A percentile compares a stretch with the other conserved stretches of the same genome.
phyloP scores from a whole-genome alignment of 768 basidiomycete genomes.

The Mycena alexandri region DNA sequence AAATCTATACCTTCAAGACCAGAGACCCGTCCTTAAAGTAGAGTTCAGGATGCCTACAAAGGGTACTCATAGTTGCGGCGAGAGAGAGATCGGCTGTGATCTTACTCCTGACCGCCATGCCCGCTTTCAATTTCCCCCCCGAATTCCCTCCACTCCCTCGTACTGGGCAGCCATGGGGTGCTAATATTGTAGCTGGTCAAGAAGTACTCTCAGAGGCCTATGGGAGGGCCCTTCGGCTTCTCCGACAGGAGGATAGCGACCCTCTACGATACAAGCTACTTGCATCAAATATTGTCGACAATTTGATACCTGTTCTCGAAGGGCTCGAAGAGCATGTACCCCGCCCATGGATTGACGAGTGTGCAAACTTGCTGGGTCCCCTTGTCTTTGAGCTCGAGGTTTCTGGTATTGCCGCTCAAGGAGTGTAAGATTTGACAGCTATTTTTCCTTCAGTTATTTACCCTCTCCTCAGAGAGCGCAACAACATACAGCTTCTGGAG shows the following conservation, averaged over 20 bases:
- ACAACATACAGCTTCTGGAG: no score
- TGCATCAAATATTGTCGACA: conserved; percentile 14
- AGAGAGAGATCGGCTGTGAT: conserved; percentile 1
- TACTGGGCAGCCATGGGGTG: background rate
- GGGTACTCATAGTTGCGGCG: background rate
- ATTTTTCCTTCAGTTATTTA: no score
- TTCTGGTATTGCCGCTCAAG: background rate
- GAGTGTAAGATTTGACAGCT: no score
- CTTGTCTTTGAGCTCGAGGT: conserved; percentile 8
- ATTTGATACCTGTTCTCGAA: conserved; percentile 14
- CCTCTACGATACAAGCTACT: conserved; percentile 3
- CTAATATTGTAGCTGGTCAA: conserved; percentile 4
- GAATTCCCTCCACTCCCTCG: conserved; percentile 7
- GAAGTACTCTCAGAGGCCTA: conserved; percentile 12
- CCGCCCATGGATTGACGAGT: no score
- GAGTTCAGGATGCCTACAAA: background rate
- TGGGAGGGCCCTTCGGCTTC: background rate
- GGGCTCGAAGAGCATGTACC: conserved; percentile 3
- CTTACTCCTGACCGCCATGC: conserved; percentile 19
- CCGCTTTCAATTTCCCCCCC: conserved; percentile 8
- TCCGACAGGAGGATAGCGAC: conserved; percentile 18
- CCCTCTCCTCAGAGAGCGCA: no score
- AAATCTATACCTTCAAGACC: background rate
- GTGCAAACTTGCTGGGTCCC: background rate
- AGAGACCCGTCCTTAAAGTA: conserved; percentile 12